Base-by-base conservation (phyloP, 2,329 filamentous ascomycete genomes). In the Juglanconis sp. region DNA sequence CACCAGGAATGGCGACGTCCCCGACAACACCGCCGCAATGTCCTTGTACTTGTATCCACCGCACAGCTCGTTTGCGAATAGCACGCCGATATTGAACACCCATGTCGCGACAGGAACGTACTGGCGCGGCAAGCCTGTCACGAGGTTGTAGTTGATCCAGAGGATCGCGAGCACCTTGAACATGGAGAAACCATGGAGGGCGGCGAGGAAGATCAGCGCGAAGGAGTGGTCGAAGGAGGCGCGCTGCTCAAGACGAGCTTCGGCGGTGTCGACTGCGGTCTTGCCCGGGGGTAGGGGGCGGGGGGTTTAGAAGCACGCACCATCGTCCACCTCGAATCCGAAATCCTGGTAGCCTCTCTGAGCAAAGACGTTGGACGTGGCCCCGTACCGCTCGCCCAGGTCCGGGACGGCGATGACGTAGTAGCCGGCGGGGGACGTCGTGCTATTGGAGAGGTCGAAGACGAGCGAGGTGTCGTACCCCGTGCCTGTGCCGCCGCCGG, bases 21-120 rank as follows among this genome's bases (percentile, higher is more conserved):
- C 65, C 9, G 73, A 76, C 44, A 89, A 70, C 51, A 82, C 72
- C 48, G 75, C 73, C 2, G 87, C 85, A 5, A 96, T 79, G 30
- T 79, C 78, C 13, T 81, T 83, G 64, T 92, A 89, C 48, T 72
- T 86, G 71, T 96, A 99, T 3, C 95, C 95, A 52, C 83, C 77
- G 55, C 81, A 87, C 5, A 97, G 76, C 73, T 99, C 95, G 70
- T 99, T 99, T 56, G 91, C 87, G 70, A 99, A 98, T 40, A 99
- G 77, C 4, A 87, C 89, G 32, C 80, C 82, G 58, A 99, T 84
- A 68, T 96, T 97, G 79, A 97, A 98, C 3, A 86, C 73, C 95
- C 96, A 99, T 0, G 94, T 96, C 7, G 83, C 87, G 3, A 78
- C 78, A 0, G 93, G 92, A 0, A 96, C 78, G 65, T 88, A 88